Evolutionary conservation across 495 filamentous ascomycete genomes (phyloP).

Genomic region (Trichocladium uniseriatum): DNA sequence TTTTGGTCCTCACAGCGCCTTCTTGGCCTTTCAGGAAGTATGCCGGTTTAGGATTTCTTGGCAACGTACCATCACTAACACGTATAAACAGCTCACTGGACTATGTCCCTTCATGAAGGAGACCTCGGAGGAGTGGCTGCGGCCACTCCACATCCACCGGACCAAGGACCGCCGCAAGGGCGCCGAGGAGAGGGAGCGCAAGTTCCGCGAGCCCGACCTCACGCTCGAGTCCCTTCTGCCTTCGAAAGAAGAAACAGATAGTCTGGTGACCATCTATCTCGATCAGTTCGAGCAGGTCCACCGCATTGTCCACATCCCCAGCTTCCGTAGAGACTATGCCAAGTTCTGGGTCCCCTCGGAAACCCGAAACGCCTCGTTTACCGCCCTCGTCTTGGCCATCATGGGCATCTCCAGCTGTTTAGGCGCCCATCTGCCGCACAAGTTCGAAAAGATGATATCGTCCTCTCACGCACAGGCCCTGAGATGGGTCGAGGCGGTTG

Average conservation of each 20-base stretch:
- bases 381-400: slow-evolving; percentile 36
- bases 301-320: slow-evolving; percentile 39
- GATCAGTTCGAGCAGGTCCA: slow-evolving; percentile 40
- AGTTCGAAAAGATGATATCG: slow-evolving; percentile 31
- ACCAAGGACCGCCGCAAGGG: slow-evolving; percentile 29
- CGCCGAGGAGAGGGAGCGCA: slow-evolving; percentile 27
- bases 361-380: slow-evolving; percentile 36
- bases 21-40: slow-evolving; percentile 32
- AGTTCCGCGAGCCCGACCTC: slow-evolving; percentile 22
- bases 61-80: not conserved
- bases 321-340: slow-evolving; percentile 35
- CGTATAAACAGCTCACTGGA: slow-evolving; percentile 29
- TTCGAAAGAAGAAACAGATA: slow-evolving; percentile 29
- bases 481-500: slow-evolving; percentile 32
- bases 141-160: slow-evolving; percentile 27
- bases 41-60: not conserved
- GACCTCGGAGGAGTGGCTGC: slow-evolving; percentile 36
- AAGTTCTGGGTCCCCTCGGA: slow-evolving; percentile 36
- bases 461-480: slow-evolving; percentile 25
- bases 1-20: slow-evolving; percentile 41
- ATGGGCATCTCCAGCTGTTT: slow-evolving; percentile 34
- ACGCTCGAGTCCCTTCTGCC: slow-evolving; percentile 35
- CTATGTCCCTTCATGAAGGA: slow-evolving; percentile 40
- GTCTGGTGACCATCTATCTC: slow-evolving; percentile 33
- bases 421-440: slow-evolving; percentile 21